phyloP scores from a whole-genome alignment of 106 monocot genomes.

The Hemerocallis citrina region DNA sequence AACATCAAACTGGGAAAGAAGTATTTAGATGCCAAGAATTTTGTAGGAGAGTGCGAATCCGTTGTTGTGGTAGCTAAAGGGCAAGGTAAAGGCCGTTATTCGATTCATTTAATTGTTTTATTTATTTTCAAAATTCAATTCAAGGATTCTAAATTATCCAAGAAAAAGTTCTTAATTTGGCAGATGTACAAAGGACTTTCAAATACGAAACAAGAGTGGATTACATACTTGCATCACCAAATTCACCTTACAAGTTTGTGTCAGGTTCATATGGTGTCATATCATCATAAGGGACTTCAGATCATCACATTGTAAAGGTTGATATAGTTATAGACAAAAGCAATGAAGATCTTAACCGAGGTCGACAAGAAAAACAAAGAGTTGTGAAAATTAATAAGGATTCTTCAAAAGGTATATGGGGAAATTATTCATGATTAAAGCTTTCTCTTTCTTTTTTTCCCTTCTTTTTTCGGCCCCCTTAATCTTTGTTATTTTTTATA shows the following conservation, averaged over 20 bases:
- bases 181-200: constrained; percentile 89
- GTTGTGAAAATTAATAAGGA: constrained; percentile 36
- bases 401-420: constrained; percentile 46
- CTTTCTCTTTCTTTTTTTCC: no score
- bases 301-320: constrained; percentile 73
- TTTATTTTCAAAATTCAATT: no score
- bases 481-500: no score
- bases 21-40: constrained; percentile 76
- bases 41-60: constrained; percentile 75
- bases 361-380: constrained; percentile 17
- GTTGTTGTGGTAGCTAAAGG: constrained; percentile 88
- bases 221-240: constrained; percentile 71
- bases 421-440: constrained; percentile 9
- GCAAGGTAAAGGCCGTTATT: constrained; percentile 89
- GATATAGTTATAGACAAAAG: constrained; percentile 33
- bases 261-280: constrained; percentile 69
- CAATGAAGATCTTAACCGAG: not conserved
- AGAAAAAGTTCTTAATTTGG: not conserved
- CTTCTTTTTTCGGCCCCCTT: no score
- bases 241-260: constrained; percentile 55
- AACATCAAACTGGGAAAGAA: constrained; percentile 50
- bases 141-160: no score
- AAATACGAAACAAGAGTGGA: constrained; percentile 81
- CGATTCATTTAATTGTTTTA: no score
- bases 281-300: constrained; percentile 80